A percentile compares a stretch with the other conserved stretches of the same genome.
phyloP scores from a whole-genome alignment of 116 monocot genomes.

The Papilionanthe hybrid region DNA sequence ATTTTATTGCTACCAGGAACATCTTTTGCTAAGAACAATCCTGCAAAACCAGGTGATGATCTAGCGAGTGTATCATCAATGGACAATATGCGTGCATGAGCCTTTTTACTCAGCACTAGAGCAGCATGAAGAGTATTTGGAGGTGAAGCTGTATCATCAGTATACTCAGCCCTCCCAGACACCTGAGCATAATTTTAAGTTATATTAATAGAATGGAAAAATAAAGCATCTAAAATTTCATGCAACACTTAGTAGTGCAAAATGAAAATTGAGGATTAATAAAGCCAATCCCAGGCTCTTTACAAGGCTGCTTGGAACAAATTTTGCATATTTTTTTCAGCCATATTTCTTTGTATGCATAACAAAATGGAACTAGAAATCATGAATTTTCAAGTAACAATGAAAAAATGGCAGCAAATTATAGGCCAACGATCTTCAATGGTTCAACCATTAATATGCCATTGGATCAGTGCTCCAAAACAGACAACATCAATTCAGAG shows the following conservation, averaged over 20 bases:
- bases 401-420: neutral
- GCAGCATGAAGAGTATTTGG: constrained; percentile 77
- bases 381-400: neutral
- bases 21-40: constrained; percentile 70
- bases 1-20: constrained; percentile 76
- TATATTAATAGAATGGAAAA: constrained; percentile 1
- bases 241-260: neutral
- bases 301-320: neutral
- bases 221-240: neutral
- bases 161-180: constrained; percentile 86
- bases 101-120: constrained; percentile 73
- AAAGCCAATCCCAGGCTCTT: neutral
- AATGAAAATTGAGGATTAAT: neutral
- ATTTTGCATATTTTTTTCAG: neutral
- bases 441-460: neutral
- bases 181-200: constrained; percentile 41
- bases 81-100: constrained; percentile 84
- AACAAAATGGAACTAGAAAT: neutral
- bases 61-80: constrained; percentile 79
- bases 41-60: constrained; percentile 72
- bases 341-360: neutral
- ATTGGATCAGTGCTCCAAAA: neutral
- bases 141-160: constrained; percentile 69
- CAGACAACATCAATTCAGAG: neutral
- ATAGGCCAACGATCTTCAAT: neutral